A percentile compares a stretch with the other conserved stretches of the same genome.
Evolutionary conservation across 2,329 filamentous ascomycete genomes (phyloP).

Genomic region (Colletotrichum orchidophilum): DNA sequence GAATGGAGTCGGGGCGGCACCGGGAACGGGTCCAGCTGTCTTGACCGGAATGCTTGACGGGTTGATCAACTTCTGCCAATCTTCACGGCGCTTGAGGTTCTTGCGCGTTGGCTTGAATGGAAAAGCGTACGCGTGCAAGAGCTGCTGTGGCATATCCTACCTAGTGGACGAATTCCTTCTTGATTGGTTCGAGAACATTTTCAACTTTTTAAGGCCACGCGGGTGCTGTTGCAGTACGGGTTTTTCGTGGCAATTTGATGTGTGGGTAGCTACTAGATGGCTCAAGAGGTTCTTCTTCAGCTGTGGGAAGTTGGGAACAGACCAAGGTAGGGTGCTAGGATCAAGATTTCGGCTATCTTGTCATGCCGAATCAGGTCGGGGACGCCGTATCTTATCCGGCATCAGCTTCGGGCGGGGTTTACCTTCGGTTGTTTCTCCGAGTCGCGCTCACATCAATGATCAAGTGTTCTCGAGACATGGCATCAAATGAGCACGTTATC

Average conservation of each 20-base stretch:
- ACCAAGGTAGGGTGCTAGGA: not conserved
- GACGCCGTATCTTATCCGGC: not conserved
- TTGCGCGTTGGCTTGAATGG: not conserved
- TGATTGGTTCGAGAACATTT: not conserved
- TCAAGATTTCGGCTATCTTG: not conserved
- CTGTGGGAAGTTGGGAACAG: not conserved
- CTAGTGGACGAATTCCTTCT: not conserved
- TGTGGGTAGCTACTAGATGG: not conserved
- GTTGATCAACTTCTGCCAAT: not conserved
- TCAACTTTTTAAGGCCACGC: not conserved
- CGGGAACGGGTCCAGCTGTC: not conserved
- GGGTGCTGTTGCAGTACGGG: not conserved
- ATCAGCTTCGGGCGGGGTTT: constrained; percentile 6
- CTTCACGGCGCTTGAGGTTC: not conserved
- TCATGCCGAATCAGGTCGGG: not conserved
- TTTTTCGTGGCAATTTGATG: not conserved
- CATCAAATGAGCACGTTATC: not conserved
- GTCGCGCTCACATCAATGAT: not conserved
- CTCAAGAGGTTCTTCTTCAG: not conserved
- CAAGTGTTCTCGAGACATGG: not conserved
- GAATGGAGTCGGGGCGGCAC: not conserved
- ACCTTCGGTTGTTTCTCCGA: not conserved
- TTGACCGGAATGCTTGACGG: not conserved
- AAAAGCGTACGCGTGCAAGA: not conserved
- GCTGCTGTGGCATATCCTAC: no score